Evolutionary conservation across 163 green algal species (phyloP).

Genomic region (Coccomyxa subellipsoidea): DNA sequence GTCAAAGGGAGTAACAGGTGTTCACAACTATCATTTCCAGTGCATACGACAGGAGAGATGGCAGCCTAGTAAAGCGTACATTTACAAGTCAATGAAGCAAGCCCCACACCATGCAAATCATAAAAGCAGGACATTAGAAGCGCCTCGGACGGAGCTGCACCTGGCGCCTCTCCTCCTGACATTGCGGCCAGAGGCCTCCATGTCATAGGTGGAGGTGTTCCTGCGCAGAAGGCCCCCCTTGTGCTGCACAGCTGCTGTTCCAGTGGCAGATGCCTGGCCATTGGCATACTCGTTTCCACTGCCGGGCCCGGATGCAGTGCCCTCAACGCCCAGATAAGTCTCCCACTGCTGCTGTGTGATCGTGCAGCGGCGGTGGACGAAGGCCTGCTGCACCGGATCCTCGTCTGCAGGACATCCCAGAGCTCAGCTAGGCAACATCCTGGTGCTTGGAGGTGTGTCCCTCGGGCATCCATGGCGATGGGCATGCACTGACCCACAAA

Average conservation of each 20-base stretch:
- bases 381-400: neutral
- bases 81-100: too few species aligned
- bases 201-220: neutral
- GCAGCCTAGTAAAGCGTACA: too few species aligned
- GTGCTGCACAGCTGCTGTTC: neutral
- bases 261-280: neutral
- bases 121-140: too few species aligned
- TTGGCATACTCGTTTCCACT: too few species aligned
- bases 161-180: neutral
- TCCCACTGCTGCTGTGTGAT: slow-evolving; percentile 21
- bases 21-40: too few species aligned
- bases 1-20: too few species aligned
- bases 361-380: neutral
- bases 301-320: neutral
- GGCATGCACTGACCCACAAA: too few species aligned
- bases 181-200: neutral
- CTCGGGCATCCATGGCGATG: too few species aligned
- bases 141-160: neutral
- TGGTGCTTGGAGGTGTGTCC: neutral
- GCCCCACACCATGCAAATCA: too few species aligned
- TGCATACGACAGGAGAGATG: too few species aligned
- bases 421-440: neutral
- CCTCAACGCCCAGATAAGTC: neutral
- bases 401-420: slow-evolving; percentile 6
- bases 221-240: neutral